Evolutionary conservation across 75 land plant genomes (phyloP).

Genomic region (Cupressus sempervirens): DNA sequence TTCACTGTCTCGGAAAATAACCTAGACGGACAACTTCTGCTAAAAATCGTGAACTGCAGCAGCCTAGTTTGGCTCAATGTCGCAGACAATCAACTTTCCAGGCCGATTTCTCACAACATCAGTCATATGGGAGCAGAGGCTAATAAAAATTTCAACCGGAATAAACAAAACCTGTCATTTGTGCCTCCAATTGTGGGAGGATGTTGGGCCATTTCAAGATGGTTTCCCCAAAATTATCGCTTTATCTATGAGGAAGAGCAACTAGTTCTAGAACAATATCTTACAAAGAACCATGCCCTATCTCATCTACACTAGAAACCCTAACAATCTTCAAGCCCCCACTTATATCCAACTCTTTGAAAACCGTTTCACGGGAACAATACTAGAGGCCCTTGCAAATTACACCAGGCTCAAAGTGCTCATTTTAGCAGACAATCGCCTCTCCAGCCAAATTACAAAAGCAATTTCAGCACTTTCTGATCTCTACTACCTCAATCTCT

Average conservation of each 20-base stretch:
- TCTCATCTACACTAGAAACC: slow-evolving; percentile 32
- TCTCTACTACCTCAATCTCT: slow-evolving; percentile 42
- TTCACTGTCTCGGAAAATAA: slow-evolving; percentile 52
- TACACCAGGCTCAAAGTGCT: slow-evolving; percentile 37
- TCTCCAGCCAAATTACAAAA: slow-evolving; percentile 40
- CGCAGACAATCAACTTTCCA: slow-evolving; percentile 38
- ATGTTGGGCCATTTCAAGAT: slow-evolving; percentile 56
- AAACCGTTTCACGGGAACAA: slow-evolving; percentile 39
- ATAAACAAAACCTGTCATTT: too few relatives aligned
- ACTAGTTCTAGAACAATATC: slow-evolving; percentile 40
- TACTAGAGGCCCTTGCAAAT: slow-evolving; percentile 39
- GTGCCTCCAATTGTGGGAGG: slow-evolving; percentile 49
- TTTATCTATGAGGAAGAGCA: slow-evolving; percentile 42
- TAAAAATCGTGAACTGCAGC: slow-evolving; percentile 52
- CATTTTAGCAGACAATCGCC: slow-evolving; percentile 31
- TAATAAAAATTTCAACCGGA: slow-evolving; percentile 21
- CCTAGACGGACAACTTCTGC: slow-evolving; percentile 44
- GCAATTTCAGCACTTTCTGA: slow-evolving; percentile 23
- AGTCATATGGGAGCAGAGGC: slow-evolving; percentile 41
- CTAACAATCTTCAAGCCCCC: slow-evolving; percentile 29
- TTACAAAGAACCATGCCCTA: slow-evolving; percentile 35
- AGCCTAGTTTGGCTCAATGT: slow-evolving; percentile 63
- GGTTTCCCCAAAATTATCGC: slow-evolving; percentile 67
- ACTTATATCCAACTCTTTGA: slow-evolving; percentile 56
- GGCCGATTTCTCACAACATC: slow-evolving; percentile 45